phyloP scores from a whole-genome alignment of 164 flowering plant genomes.

The Brasenia schreberi region DNA sequence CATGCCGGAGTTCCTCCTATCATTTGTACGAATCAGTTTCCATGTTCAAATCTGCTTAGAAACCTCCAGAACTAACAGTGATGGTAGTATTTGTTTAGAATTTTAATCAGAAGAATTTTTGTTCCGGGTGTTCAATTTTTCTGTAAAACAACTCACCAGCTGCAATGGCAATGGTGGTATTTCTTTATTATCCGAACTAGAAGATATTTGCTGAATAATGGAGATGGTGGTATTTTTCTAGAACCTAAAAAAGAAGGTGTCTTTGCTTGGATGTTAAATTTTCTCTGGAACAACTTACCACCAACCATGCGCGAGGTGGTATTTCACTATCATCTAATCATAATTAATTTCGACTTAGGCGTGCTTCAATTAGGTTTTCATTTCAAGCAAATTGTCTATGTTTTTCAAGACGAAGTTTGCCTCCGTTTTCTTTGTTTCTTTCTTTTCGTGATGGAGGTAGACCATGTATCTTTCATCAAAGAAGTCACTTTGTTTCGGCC shows the following conservation, averaged over 20 bases:
- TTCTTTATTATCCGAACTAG: no score
- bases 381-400: no score
- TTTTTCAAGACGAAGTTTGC: background rate
- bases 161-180: no score
- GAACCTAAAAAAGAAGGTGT: no score
- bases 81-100: background rate
- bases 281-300: no score
- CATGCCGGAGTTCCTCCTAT: background rate
- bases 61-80: background rate
- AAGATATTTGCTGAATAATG: no score
- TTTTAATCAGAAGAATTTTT: no score
- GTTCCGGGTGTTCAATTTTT: no score
- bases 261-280: no score
- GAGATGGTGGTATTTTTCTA: no score
- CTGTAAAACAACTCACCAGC: no score
- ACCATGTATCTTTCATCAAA: constrained; percentile 56
- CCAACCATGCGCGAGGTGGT: no score
- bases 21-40: background rate
- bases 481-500: constrained; percentile 57
- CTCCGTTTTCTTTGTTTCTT: background rate
- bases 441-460: constrained; percentile 60
- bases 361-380: background rate
- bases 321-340: background rate
- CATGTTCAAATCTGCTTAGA: background rate
- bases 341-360: background rate